Evolutionary conservation across 225 moss, liverwort and hornwort species (phyloP), one percentile per base, ranked within the genome.

Genomic region (Bryoerythrophyllum caledonicum): DNA sequence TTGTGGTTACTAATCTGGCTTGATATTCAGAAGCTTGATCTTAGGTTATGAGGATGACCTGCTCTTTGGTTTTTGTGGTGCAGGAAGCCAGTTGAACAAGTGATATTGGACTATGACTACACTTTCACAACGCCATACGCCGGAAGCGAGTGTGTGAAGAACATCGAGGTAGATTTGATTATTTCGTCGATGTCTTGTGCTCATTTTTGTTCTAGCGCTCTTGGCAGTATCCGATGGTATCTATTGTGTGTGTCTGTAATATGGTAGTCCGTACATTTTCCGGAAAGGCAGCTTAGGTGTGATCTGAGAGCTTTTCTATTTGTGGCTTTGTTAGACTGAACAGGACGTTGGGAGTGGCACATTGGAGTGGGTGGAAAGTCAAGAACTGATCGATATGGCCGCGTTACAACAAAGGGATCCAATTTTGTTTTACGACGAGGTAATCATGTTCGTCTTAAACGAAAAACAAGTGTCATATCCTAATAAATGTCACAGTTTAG

Each of bases 61-160:
- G 74, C 66, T 32, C 54, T 63, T 44, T 24, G 7, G 30, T 30
- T 56, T 44, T 78, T 46, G 43, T 65, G 71, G 56, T 86, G 81
- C 90, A 97, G 94, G 74, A 87, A 87, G 68, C 94, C 94, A 79
- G 88, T 89, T 73, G 91, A 94, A 67, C 82, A 97, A 74, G 80
- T 94, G 79, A 93, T 89, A 53, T 80, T 97, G 57, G 94, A 97
- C 71, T 97, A 97, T 61, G 97, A 97, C 82, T 97, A 97, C 81
- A 97, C 97, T 10, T 97, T 90, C 63, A 97, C 97, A 38, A 97
- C 97, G 73, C 94, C 97, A 8, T 94, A 94, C 70, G 85, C 89
- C 85, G 97, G 94, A 63, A 94, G 93, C 80, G 76, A 85, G 38
- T 85, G 75, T 70, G 52, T 81, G 68, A 60, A 80, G 59, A 78